Evolutionary conservation across 2,329 filamentous ascomycete species (phyloP).

Genomic region (Calonectria naviculata): DNA sequence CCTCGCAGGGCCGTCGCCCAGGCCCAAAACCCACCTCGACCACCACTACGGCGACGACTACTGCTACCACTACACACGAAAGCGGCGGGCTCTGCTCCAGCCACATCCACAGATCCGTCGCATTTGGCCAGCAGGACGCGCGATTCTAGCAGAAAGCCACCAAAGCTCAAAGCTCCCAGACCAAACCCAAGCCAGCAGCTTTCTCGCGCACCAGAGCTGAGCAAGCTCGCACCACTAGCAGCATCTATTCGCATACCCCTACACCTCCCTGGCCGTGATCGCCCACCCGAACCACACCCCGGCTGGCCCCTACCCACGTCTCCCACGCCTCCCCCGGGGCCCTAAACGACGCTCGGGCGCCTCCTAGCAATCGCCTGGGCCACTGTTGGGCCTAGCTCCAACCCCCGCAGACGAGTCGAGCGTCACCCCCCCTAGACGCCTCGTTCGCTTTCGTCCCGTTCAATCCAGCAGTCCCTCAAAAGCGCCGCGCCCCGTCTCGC

Average conservation of each 20-base stretch:
- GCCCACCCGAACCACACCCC: slow-evolving; percentile 36
- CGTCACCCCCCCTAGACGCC: slow-evolving; percentile 41
- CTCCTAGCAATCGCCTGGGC: slow-evolving; percentile 38
- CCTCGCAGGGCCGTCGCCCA: not conserved
- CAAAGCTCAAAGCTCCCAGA: slow-evolving; percentile 24
- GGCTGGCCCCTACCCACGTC: slow-evolving; percentile 22
- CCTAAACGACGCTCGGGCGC: slow-evolving; percentile 42
- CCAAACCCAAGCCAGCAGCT: slow-evolving; percentile 8
- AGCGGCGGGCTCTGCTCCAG: not conserved
- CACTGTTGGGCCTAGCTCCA: slow-evolving; percentile 42
- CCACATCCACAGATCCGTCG: not conserved
- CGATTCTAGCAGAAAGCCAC: slow-evolving; percentile 6
- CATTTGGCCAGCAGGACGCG: slow-evolving; percentile 2
- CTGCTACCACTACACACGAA: slow-evolving; percentile 8
- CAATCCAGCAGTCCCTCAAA: slow-evolving; percentile 29
- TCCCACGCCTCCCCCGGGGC: slow-evolving; percentile 34
- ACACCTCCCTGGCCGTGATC: slow-evolving; percentile 36
- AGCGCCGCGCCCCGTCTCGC: slow-evolving; percentile 37
- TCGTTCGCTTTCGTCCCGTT: slow-evolving; percentile 34
- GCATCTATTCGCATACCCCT: not conserved
- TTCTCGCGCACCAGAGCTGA: slow-evolving; percentile 9
- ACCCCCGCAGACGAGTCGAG: slow-evolving; percentile 42
- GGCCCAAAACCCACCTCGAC: not conserved
- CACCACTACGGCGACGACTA: not conserved
- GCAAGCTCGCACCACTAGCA: slow-evolving; percentile 10